Evolutionary conservation across 2,329 filamentous ascomycete species (phyloP), one percentile per base, ranked within the genome.

Genomic region (Exophiala phaeomuriformis): DNA sequence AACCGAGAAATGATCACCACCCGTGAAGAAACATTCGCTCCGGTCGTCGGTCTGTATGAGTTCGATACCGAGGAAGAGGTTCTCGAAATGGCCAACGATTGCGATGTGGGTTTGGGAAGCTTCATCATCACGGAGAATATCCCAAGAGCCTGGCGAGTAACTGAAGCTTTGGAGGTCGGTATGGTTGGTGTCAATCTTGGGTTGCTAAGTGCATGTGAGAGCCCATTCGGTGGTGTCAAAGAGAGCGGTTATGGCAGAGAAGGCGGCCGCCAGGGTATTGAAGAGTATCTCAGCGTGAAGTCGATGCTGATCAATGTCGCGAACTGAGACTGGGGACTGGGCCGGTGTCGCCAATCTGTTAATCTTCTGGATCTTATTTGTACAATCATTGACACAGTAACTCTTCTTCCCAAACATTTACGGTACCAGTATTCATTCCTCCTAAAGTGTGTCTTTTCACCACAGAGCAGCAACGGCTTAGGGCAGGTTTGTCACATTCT

Each of bases 161-260:
- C 83, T 0, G 84, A 87, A 71, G 77, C 77, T 10, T 72, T 94
- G 37, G 86, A 94, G 67, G 86, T 91, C 1, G 89, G 88, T 49
- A 94, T 94, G 89, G 81, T 94, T 1, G 88, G 88, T 51, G 60
- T 78, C 39, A 78, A 78, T 61, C 77, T 75, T 2, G 76, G 61
- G 3, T 4, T 62, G 39, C 41, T 63, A 10, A 54, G 50, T 27
- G 59, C 56, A 3, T 52, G 51, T 19, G 61, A 58, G 52, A 57
- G 48, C 36, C 61, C 59, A 2, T 63, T 64, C 47, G 64, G 64
- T 8, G 64, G 64, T 44, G 63, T 65, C 28, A 62, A 64, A 51
- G 47, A 62, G 35, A 73, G 69, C 56, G 77, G 77, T 0, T 78
- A 77, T 58, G 76, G 77, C 1, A 63, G 74, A 37, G 76, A 79